Evolutionary conservation across 83 land plant species (phyloP).

Genomic region (Diphasiastrum complanatum): DNA sequence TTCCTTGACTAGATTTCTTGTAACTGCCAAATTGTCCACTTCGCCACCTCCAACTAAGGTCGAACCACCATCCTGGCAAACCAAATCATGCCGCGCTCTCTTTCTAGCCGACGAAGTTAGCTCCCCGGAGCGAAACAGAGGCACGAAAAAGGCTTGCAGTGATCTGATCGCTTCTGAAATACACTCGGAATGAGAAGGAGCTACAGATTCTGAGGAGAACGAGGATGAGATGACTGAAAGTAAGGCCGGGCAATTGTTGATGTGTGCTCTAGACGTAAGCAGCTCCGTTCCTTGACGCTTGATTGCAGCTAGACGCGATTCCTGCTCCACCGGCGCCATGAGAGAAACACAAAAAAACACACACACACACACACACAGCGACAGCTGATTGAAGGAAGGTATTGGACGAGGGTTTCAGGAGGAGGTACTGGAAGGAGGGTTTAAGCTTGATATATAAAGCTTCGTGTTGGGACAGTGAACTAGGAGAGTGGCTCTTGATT

Average conservation of each 20-base stretch:
- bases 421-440: too few relatives aligned
- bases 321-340: too few relatives aligned
- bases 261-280: conserved; percentile 57
- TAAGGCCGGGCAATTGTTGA: conserved; percentile 76
- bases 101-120: conserved; percentile 32
- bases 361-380: too few relatives aligned
- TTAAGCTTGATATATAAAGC: too few relatives aligned
- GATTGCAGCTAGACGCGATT: conserved; percentile 13
- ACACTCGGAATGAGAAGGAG: conserved; percentile 6
- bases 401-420: too few relatives aligned
- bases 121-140: conserved; percentile 35
- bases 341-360: too few relatives aligned
- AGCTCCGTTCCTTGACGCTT: conserved; percentile 55
- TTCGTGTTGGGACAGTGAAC: too few relatives aligned
- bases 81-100: conserved; percentile 20
- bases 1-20: background rate
- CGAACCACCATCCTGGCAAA: background rate
- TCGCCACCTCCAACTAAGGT: background rate
- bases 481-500: too few relatives aligned
- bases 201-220: conserved; percentile 14
- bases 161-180: conserved; percentile 57
- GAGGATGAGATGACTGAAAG: conserved; percentile 42
- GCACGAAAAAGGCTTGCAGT: conserved; percentile 74
- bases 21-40: background rate
- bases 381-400: too few relatives aligned